Evolutionary conservation across 768 basidiomycete species (phyloP), one percentile per base, ranked within the genome.

Genomic region (Suillus spraguei): DNA sequence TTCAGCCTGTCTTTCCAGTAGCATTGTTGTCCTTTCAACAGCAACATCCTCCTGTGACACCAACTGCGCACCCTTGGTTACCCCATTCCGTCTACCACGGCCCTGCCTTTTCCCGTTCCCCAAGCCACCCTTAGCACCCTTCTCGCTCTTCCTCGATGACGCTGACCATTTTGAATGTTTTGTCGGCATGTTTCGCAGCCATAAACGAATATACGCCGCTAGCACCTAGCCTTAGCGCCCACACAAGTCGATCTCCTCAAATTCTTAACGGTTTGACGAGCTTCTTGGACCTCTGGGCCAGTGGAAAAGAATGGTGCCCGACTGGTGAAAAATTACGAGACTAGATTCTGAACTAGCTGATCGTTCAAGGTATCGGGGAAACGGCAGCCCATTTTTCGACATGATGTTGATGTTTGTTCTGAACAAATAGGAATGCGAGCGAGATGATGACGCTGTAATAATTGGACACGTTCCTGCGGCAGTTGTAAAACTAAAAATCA

Each of bases 181-280:
- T 72, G 68, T 73, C 14, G 28, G 62, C 72, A 73, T 73, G 39
- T 42, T 36, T 60, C 7, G 33, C 44, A 42, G 16, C 41, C 41
- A 63, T 63, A 58, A 39, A 58, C 56, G 24, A 41, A 28, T 58
- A 41, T 41, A 41, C 56, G 10, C 24, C 28, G 17, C n/a, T 58
- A 28, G 28, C 39, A 58, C 56, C 55, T 20, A 58, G 22, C 39
- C 24, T 58, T 38, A 62, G 39, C 46, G 46, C 58, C 70, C 71
- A 66, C 63, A 66, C 58, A 56, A 65, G 67, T 75, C 77, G 87
- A 89, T 89, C 89, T 91, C 82, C 66, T 59, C 76, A 78, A 82
- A 87, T 92, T 79, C 82, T 72, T 74, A 75, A 87, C 82, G 81
- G 86, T 89, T 89, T 77, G 74, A 66, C 65, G 75, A 78, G 80